These are phyloP conservation scores for Cyclotella kingstonii DNA, from an alignment of 108 stramenopile species.

Conservation along the genomic window DNA sequence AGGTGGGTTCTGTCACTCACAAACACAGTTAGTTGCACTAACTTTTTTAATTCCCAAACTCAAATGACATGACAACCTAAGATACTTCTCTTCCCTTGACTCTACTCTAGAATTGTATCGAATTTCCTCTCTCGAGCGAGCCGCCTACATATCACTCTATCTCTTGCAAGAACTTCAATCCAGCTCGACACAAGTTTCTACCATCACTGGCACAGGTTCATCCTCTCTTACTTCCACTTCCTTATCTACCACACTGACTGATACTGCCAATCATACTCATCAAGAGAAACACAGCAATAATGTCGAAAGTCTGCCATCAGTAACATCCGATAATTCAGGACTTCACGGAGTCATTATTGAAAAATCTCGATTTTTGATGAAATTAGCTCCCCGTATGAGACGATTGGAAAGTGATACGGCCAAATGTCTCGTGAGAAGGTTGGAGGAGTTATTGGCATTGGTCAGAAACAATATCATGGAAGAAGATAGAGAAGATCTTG, in stretches of 20 bases:
- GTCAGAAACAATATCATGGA: conserved; percentile 42
- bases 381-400: conserved; percentile 81
- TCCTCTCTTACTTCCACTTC: conserved; percentile 1
- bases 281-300: too few species aligned
- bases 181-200: conserved; percentile 54
- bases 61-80: neutral
- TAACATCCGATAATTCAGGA: conserved; percentile 3
- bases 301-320: conserved; percentile 3
- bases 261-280: conserved; percentile 10
- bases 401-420: conserved; percentile 69
- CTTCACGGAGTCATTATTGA: conserved; percentile 44
- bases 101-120: conserved; percentile 33
- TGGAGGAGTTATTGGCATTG: conserved; percentile 59
- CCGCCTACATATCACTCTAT: conserved; percentile 67
- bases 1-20: too few species aligned
- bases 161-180: conserved; percentile 67
- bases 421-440: conserved; percentile 41
- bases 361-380: conserved; percentile 77
- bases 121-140: conserved; percentile 71
- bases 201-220: conserved; percentile 42
- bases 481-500: conserved; percentile 4
- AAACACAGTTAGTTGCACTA: too few species aligned
- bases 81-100: neutral
- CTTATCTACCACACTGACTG: neutral
- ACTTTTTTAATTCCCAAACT: neutral